These are phyloP conservation scores for Boletus fagicola DNA, from an alignment of 768 basidiomycete species.

Conservation along the genomic window DNA sequence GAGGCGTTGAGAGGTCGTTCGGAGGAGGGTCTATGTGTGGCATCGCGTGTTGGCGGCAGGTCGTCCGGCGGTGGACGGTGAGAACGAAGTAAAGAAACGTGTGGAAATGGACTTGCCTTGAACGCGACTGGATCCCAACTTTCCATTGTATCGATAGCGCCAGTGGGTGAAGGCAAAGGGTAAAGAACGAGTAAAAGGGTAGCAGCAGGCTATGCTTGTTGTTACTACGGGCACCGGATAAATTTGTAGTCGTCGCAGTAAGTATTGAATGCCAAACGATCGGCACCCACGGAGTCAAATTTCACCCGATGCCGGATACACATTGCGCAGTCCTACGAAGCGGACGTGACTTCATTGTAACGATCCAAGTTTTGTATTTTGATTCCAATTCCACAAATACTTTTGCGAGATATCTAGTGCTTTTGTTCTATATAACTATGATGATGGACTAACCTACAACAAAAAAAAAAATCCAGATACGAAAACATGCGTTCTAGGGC, in stretches of 20 bases:
- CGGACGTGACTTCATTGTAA: background rate
- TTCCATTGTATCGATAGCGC: constrained; percentile 18
- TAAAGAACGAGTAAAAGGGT: background rate
- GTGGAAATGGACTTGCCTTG: constrained; percentile 25
- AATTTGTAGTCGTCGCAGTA: background rate
- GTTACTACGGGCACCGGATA: background rate
- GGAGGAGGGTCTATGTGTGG: constrained; percentile 53
- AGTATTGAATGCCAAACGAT: background rate
- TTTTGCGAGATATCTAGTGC: background rate
- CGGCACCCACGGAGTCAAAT: background rate
- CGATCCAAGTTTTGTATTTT: background rate
- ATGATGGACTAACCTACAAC: background rate
- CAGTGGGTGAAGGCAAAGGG: background rate
- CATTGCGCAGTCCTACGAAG: background rate
- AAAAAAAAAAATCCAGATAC: constrained; percentile 4
- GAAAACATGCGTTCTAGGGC: constrained; percentile 1
- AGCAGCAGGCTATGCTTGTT: background rate
- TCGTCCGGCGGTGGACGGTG: background rate
- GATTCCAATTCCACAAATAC: constrained; percentile 4
- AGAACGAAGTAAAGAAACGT: background rate
- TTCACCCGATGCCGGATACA: background rate
- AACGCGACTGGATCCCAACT: constrained; percentile 32
- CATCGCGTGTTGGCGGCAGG: background rate
- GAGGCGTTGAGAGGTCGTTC: constrained; percentile 60
- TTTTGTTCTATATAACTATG: background rate